Base-by-base conservation (phyloP, 257 asterid genomes). In the Euphrasia confusa region DNA sequence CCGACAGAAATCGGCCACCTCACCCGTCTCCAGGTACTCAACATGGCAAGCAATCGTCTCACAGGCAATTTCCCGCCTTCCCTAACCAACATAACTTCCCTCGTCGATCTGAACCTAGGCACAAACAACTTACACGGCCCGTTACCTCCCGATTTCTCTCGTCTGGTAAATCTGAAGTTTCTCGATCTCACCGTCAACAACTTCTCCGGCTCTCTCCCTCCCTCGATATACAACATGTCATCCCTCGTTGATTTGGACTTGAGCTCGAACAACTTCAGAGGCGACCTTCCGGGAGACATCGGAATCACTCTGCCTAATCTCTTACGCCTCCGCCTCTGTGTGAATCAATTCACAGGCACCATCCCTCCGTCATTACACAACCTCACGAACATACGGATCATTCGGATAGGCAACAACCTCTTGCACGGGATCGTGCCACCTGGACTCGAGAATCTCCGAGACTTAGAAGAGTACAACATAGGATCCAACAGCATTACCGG, bases 401-500 rank as follows among this genome's bases (percentile, higher is more conserved):
- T 86, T 48, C 83, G 84, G 5, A 63, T 83, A 74, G 84, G 82
- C 0, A 64, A 64, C 42, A 86, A 86, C 66, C 80, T 42, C 30
- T 64, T 81, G 27, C 84, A 83, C 5, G 95, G 93, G 26, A 71
- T 47, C 17, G 64, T 87, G 24, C 95, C 95, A 1, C 84, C 83
- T 0, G 90, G 89, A 12, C 75, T 84, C 2, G 90, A 78, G 39
- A 82, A 84, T 66, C 85, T 84, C 50, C 77, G 75, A 0, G 69
- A 78, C 30, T 71, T 87, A 7, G 77, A 68, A 45, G 64, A 77
- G 76, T 82, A 80, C 10, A 79, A 77, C 57, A 84, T 84, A 58
- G 90, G 84, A n/a, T 66, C 18, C 64, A 87, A 84, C 11, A 62
- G 5, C 27, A 80, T 85, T n/a, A 77, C 65, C 14, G 73, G 78